Percentiles rank a stretch among this genome's conserved stretches.
Evolutionary conservation across 208 protist species (phyloP).

Genomic region (Trypanosoma congolense): DNA sequence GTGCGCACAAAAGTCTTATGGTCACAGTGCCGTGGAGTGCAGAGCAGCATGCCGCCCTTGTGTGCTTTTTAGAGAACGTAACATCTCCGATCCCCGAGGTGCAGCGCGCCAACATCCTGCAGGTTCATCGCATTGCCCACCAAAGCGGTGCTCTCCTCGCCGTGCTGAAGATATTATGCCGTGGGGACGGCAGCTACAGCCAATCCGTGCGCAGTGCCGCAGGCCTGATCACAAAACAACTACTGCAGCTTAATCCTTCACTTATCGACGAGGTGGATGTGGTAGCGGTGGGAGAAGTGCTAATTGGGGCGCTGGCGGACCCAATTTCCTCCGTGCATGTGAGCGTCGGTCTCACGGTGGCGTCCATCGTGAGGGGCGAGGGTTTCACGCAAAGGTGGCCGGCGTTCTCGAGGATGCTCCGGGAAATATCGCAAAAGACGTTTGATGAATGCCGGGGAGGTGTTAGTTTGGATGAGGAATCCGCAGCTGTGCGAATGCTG

Average conservation of each 20-base stretch:
- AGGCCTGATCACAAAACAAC: slow-evolving; percentile 12
- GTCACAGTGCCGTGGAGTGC: too few relatives aligned
- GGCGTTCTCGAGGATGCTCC: slow-evolving; percentile 1
- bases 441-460: background rate
- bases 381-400: slow-evolving; percentile 4
- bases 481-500: background rate
- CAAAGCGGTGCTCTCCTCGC: slow-evolving; percentile 18
- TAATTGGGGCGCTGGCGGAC: slow-evolving; percentile 15
- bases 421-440: background rate
- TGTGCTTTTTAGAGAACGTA: slow-evolving; percentile 29
- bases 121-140: slow-evolving; percentile 24
- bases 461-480: background rate
- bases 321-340: slow-evolving; percentile 5
- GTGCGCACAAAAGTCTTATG: too few relatives aligned
- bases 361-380: slow-evolving; percentile 7
- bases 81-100: slow-evolving; percentile 26
- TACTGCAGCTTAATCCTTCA: slow-evolving; percentile 10
- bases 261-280: slow-evolving; percentile 5
- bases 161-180: slow-evolving; percentile 21
- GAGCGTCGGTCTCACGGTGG: slow-evolving; percentile 11
- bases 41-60: slow-evolving; percentile 26
- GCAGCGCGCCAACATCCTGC: slow-evolving; percentile 27
- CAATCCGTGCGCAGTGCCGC: slow-evolving; percentile 8
- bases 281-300: background rate
- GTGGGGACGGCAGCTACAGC: slow-evolving; percentile 4